Base-by-base conservation (phyloP, 306 rosid genomes). In the Pueraria montana region DNA sequence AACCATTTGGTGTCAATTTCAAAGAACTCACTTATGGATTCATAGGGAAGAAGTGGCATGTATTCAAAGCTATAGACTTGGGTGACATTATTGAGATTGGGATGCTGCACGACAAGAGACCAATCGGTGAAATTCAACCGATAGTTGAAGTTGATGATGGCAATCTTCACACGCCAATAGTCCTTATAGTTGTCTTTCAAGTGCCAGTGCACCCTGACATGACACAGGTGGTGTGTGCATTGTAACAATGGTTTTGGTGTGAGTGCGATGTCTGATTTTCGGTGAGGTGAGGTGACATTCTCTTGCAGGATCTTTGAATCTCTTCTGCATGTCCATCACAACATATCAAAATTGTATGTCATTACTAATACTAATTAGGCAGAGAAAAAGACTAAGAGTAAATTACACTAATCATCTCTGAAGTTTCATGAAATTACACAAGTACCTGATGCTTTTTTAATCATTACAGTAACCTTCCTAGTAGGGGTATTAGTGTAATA, bases 161-260 rank as follows among this genome's bases (percentile, higher is more conserved):
- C 90, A 61, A 95, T 80, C 90, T 95, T 95, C 26, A 87, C 98
- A 0, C 97, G 87, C 98, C 97, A 95, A 68, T 95, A 95, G 9
- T 89, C 95, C 79, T 91, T 84, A 16, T 95, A 93, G 82, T 95
- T 95, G 40, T 88, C 86, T 88, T 93, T 93, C 62, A 95, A 79
- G 69, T 95, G 98, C 98, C 98, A 95, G 52, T 95, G 98, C 6
- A 95, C 94, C 61, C 98, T 79, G 23, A 91, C 76, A 7, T 89
- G 95, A 80, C 98, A 95, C 90, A 95, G 58, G 65, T 95, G 98
- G 73, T 89, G 96, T 62, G 98, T 94, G 89, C 98, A 95, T 68
- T 90, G 95, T 23, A 95, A 72, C 88, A 95, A 88, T 63, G 98
- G 97, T 30, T 92, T 85, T 76, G 88, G 88, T 68, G 75, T 34